These are phyloP conservation scores for Fonsecaea erecta DNA, from an alignment of 2,329 filamentous ascomycete genomes.

Conservation along the genomic window DNA sequence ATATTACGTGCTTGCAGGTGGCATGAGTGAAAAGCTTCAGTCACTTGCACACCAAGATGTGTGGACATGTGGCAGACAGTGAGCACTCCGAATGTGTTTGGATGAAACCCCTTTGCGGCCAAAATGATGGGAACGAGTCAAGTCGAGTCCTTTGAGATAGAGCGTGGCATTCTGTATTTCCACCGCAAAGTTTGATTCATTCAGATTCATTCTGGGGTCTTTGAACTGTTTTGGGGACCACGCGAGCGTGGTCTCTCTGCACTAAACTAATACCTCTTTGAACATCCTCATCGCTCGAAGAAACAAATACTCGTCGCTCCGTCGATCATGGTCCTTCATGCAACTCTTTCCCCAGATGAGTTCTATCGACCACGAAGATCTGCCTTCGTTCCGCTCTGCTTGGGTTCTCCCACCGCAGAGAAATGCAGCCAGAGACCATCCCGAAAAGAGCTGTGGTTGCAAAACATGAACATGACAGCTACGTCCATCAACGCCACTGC, in stretches of 20 bases:
- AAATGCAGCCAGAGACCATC: not conserved
- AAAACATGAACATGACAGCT: conserved; percentile 2
- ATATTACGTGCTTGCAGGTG: too few species aligned
- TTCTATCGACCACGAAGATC: not conserved
- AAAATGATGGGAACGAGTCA: too few species aligned
- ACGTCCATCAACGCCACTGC: conserved; percentile 2
- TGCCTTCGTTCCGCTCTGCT: not conserved
- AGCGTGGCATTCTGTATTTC: not conserved
- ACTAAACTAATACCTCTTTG: conserved; percentile 5
- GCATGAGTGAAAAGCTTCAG: too few species aligned
- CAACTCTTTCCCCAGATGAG: not conserved
- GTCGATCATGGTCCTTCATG: not conserved
- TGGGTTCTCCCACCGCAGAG: not conserved
- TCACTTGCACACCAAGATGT: too few species aligned
- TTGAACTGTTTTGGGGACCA: not conserved
- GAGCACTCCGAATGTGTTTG: too few species aligned
- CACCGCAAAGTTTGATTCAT: not conserved
- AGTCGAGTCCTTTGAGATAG: not conserved
- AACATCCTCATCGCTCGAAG: not conserved
- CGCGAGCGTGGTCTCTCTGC: conserved; percentile 1
- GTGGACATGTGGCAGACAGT: too few species aligned
- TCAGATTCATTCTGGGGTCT: not conserved
- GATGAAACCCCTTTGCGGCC: too few species aligned
- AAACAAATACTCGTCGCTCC: not conserved
- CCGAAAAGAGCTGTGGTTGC: not conserved